Percentiles rank a stretch among this genome's conserved stretches.
Conservation (phyloP, 75 land plant genomes). For the Picea glauca region DNA sequence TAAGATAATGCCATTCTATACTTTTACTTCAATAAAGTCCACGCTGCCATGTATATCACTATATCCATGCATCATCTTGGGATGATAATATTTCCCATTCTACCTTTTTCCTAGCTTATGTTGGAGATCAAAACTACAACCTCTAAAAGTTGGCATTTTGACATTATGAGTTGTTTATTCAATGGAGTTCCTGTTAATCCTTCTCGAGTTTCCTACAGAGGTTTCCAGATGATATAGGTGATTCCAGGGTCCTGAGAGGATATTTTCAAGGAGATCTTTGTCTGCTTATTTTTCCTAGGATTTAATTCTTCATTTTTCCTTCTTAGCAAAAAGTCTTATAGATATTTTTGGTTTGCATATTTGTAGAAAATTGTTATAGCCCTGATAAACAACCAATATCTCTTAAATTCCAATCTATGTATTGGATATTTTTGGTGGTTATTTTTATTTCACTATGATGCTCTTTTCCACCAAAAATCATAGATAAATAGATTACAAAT, state of each 20-base stretch:
- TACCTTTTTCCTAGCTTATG: not conserved
- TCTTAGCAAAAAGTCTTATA: not conserved
- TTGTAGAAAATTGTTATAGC: too few species aligned
- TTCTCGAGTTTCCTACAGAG: conserved; percentile 14
- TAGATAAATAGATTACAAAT: too few species aligned
- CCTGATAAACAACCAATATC: not conserved
- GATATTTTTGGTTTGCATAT: not conserved
- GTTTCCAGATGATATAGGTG: conserved; percentile 29
- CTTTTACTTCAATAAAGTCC: not conserved
- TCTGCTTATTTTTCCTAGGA: not conserved
- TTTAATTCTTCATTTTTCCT: not conserved
- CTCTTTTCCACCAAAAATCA: too few species aligned
- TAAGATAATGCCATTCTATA: conserved; percentile 27
- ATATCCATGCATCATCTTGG: too few species aligned
- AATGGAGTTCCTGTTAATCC: conserved; percentile 2
- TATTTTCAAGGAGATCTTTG: not conserved
- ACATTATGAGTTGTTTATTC: conserved; percentile 9
- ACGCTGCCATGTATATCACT: conserved; percentile 3
- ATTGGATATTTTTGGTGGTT: too few species aligned
- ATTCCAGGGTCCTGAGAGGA: conserved; percentile 25
- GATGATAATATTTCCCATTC: conserved; percentile 7
- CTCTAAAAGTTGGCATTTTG: not conserved
- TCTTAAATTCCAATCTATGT: too few species aligned
- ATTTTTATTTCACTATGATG: too few species aligned
- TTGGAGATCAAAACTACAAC: conserved; percentile 2